phyloP scores from a whole-genome alignment of 2,329 filamentous ascomycete species.

The Chrysosporium queenslandicum region DNA sequence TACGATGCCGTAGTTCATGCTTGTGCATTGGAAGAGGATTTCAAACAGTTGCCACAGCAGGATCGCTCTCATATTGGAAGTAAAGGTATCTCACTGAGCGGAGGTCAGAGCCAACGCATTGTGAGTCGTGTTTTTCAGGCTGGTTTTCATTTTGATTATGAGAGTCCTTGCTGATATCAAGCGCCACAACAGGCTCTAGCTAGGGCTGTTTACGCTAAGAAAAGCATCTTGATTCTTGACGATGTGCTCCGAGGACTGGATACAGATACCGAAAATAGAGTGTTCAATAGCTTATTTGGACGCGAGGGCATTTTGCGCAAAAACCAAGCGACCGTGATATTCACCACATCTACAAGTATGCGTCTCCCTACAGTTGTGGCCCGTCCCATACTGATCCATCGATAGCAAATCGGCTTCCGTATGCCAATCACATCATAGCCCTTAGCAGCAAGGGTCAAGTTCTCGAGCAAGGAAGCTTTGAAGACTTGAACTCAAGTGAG shows the following conservation, averaged over 20 bases:
- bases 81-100: slow-evolving; percentile 18
- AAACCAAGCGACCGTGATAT: too few species aligned
- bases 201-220: slow-evolving; percentile 38
- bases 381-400: too few species aligned
- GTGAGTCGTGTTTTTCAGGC: too few species aligned
- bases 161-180: too few species aligned
- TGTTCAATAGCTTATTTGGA: slow-evolving; percentile 39
- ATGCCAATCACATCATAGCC: slow-evolving; percentile 36
- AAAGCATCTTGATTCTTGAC: slow-evolving; percentile 38
- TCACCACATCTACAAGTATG: too few species aligned
- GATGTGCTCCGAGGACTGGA: slow-evolving; percentile 42
- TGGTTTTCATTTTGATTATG: too few species aligned
- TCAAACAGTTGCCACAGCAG: slow-evolving; percentile 18
- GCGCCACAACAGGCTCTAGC: too few species aligned
- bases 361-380: too few species aligned
- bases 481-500: slow-evolving; percentile 22
- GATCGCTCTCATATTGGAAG: slow-evolving; percentile 22
- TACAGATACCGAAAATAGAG: slow-evolving; percentile 33
- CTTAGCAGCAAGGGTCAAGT: slow-evolving; percentile 24
- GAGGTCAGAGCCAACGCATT: slow-evolving; percentile 22
- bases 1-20: slow-evolving; percentile 21
- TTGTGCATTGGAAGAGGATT: slow-evolving; percentile 19
- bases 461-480: slow-evolving; percentile 30
- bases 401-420: slow-evolving; percentile 24
- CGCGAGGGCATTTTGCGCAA: neutral